Conservation (phyloP, 2,329 filamentous ascomycete genomes). For the Calycina herbarum region DNA sequence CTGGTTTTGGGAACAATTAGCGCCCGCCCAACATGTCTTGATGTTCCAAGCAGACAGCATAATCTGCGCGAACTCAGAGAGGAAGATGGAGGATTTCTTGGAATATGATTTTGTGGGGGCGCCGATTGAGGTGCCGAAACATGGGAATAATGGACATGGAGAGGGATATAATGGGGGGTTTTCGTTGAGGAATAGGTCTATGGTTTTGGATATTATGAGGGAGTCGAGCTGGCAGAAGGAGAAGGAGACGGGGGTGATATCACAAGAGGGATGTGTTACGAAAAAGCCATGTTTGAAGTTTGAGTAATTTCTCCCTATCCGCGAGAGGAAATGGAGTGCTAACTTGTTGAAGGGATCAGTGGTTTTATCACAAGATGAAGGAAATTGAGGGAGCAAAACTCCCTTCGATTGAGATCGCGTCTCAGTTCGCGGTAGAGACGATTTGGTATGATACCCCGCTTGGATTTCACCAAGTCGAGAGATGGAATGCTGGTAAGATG, state of each 20-base stretch:
- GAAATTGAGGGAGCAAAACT: conserved; percentile 26
- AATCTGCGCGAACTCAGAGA: conserved; percentile 31
- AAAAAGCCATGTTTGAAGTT: conserved; percentile 26
- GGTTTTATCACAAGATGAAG: conserved; percentile 32
- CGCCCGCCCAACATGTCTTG: conserved; percentile 32
- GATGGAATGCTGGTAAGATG: conserved; percentile 28
- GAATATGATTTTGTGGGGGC: conserved; percentile 38
- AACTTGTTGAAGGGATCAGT: conserved; percentile 20
- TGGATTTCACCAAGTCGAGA: conserved; percentile 26
- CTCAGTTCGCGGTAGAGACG: conserved; percentile 27
- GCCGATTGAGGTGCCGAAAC: conserved; percentile 25
- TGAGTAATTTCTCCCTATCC: conserved; percentile 10
- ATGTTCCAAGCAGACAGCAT: conserved; percentile 36
- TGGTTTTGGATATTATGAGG: conserved; percentile 33
- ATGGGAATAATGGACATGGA: conserved; percentile 13
- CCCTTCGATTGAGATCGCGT: conserved; percentile 23
- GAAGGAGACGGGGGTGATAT: conserved; percentile 11
- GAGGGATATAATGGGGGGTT: conserved; percentile 39
- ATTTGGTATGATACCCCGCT: conserved; percentile 22
- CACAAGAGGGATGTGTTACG: conserved; percentile 28
- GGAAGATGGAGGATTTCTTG: conserved; percentile 33
- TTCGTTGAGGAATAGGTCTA: conserved; percentile 37
- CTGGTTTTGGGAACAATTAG: conserved; percentile 36
- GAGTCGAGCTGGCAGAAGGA: conserved; percentile 18
- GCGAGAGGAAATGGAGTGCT: not conserved